These are phyloP conservation scores for Coniosporium tulheliwenetii DNA, from an alignment of 2,329 filamentous ascomycete species.

Conservation along the genomic window DNA sequence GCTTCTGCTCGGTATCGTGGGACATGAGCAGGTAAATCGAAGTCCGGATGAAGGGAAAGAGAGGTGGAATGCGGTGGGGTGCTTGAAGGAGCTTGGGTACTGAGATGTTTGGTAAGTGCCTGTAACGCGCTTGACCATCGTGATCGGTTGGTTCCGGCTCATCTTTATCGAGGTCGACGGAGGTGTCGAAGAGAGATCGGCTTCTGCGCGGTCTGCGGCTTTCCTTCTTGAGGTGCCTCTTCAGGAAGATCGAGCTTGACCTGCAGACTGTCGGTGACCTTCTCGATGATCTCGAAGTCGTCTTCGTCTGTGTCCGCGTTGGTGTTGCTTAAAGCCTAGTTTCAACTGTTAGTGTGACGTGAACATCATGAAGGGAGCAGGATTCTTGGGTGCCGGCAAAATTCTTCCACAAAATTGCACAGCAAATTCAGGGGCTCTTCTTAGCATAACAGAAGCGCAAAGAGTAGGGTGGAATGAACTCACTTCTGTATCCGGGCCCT, in stretches of 20 bases:
- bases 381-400: no score
- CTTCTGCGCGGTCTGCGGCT: slow-evolving; percentile 9
- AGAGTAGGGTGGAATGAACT: no score
- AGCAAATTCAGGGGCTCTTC: no score
- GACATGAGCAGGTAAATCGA: slow-evolving; percentile 51
- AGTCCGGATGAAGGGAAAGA: slow-evolving; percentile 52
- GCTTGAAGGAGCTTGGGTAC: slow-evolving; percentile 47
- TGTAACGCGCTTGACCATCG: slow-evolving; percentile 22
- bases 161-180: slow-evolving; percentile 23
- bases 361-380: no score
- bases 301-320: slow-evolving; percentile 8
- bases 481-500: slow-evolving; percentile 4
- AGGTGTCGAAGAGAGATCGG: slow-evolving; percentile 46
- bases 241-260: slow-evolving; percentile 18
- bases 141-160: slow-evolving; percentile 11
- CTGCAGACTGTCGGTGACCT: slow-evolving; percentile 32
- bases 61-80: slow-evolving; percentile 44
- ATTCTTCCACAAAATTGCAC: no score
- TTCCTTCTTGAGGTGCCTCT: slow-evolving; percentile 2
- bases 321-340: no score
- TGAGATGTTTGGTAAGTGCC: slow-evolving; percentile 36
- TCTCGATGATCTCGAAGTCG: slow-evolving; percentile 48
- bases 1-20: slow-evolving; percentile 28
- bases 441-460: no score
- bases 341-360: no score